Conservation (phyloP, 805 yeast species). For the Lachancea kluyveri region DNA sequence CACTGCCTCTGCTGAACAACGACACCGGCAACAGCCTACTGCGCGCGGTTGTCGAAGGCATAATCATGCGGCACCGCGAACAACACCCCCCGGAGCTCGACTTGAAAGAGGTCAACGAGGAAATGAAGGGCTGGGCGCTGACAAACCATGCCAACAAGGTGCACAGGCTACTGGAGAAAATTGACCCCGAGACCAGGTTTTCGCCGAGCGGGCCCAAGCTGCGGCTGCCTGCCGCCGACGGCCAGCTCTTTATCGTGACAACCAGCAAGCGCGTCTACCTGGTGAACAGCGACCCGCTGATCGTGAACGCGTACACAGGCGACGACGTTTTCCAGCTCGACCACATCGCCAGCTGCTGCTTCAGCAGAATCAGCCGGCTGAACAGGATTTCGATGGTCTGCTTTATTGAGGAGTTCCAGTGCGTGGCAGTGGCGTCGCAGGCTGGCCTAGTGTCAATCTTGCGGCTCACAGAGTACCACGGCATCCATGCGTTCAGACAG, state of each 20-base stretch:
- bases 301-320: slow-evolving; percentile 18
- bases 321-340: slow-evolving; percentile 19
- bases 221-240: slow-evolving; percentile 8
- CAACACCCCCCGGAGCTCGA: too few species aligned
- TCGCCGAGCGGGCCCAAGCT: slow-evolving; percentile 15
- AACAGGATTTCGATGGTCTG: slow-evolving; percentile 19
- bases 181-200: slow-evolving; percentile 5
- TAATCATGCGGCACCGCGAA: too few species aligned
- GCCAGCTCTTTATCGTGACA: slow-evolving; percentile 17
- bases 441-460: slow-evolving; percentile 21
- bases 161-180: slow-evolving; percentile 8
- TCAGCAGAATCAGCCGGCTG: slow-evolving; percentile 2
- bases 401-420: slow-evolving; percentile 21
- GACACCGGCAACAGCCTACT: too few species aligned
- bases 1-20: too few species aligned
- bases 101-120: slow-evolving; percentile 3
- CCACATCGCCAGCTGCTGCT: neutral
- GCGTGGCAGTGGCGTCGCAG: slow-evolving; percentile 24
- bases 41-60: too few species aligned
- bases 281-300: slow-evolving; percentile 18
- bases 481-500: slow-evolving; percentile 26
- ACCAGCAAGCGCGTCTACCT: slow-evolving; percentile 11
- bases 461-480: slow-evolving; percentile 23
- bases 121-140: slow-evolving; percentile 13
- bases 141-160: slow-evolving; percentile 18